Evolutionary conservation across 805 yeast genomes (phyloP).

Genomic region (Zygosaccharomyces bisporus): DNA sequence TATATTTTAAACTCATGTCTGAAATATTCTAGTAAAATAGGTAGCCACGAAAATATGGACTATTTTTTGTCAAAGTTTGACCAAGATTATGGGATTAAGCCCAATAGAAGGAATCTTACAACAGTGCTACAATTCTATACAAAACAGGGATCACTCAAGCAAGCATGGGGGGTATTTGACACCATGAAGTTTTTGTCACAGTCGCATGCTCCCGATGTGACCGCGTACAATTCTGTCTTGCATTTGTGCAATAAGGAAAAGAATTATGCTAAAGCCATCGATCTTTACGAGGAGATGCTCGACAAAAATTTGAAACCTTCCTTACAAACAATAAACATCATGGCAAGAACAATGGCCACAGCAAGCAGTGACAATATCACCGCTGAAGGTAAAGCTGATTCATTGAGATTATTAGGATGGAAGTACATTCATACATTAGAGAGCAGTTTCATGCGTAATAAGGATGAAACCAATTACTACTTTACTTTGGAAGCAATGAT

Average conservation of each 20-base stretch:
- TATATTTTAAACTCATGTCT: slow-evolving; percentile 28
- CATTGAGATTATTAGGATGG: slow-evolving; percentile 58
- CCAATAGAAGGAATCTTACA: slow-evolving; percentile 31
- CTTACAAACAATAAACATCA: slow-evolving; percentile 19
- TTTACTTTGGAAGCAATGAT: slow-evolving; percentile 54
- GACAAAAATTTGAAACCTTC: slow-evolving; percentile 25
- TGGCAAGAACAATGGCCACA: slow-evolving; percentile 29
- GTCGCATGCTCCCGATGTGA: slow-evolving; percentile 60
- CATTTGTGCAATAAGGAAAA: slow-evolving; percentile 57
- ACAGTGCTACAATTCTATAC: slow-evolving; percentile 30
- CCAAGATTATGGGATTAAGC: slow-evolving; percentile 24
- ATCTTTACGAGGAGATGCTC: slow-evolving; percentile 68
- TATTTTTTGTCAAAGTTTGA: slow-evolving; percentile 27
- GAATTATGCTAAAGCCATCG: slow-evolving; percentile 70
- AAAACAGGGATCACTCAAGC: slow-evolving; percentile 24
- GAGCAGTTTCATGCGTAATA: slow-evolving; percentile 31
- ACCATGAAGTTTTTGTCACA: slow-evolving; percentile 77
- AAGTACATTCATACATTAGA: slow-evolving; percentile 64
- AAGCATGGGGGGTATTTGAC: slow-evolving; percentile 73
- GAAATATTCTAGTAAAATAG: slow-evolving; percentile 22
- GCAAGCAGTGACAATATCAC: slow-evolving; percentile 26
- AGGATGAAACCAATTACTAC: slow-evolving; percentile 9
- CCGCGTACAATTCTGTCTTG: slow-evolving; percentile 69
- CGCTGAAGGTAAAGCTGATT: slow-evolving; percentile 31
- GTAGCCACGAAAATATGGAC: slow-evolving; percentile 24